Base-by-base conservation (phyloP, 305 asterid genomes). In the Rubia tinctorum region DNA sequence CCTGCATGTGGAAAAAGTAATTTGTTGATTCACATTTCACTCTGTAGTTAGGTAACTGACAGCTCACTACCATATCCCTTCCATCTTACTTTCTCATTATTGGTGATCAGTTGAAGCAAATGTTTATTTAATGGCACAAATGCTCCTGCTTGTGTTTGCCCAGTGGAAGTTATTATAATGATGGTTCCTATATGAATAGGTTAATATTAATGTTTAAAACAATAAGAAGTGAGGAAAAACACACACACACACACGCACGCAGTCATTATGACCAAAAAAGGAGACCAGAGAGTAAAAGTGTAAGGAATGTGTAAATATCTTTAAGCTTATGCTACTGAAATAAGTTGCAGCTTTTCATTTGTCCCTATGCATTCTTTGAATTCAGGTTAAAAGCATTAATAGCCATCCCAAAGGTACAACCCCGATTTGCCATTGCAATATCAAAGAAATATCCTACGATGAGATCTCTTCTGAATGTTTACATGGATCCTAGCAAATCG, bases 351-450 rank as follows among this genome's bases (percentile, higher is more conserved):
- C 14, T 72, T 34, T 73, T 65, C 51, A 79, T 72, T 44, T 71
- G 39, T 61, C 70, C 69, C 75, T 67, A 42, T 53, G 81, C 72
- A 63, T 49, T 6, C 42, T 53, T 62, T 79, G 72, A 37, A 15
- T 86, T 80, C 86, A 94, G 99, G 99, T 82, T 92, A 75, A 94
- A 92, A 84, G 93, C 92, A 39, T 84, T 92, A 78, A 78, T 94
- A 72, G 92, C 97, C 65, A 88, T 94, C 58, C 98, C 98, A 25
- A 94, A 94, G 87, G 97, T 92, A 76, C 99, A 94, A 77, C 99
- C 99, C 37, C 90, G 96, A 77, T 89, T 83, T 78, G 96, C 99
- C 65, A 78, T 94, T 47, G 91, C 99, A 72, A 90, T 94, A 78
- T 84, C 96, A 93, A 92, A 92, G 89, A 90, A 87, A 80, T 92